Percentiles rank a stretch among this genome's conserved stretches.
These are phyloP conservation scores for Porodaedalea pini DNA, from an alignment of 1,284 basidiomycete species.

Conservation along the genomic window DNA sequence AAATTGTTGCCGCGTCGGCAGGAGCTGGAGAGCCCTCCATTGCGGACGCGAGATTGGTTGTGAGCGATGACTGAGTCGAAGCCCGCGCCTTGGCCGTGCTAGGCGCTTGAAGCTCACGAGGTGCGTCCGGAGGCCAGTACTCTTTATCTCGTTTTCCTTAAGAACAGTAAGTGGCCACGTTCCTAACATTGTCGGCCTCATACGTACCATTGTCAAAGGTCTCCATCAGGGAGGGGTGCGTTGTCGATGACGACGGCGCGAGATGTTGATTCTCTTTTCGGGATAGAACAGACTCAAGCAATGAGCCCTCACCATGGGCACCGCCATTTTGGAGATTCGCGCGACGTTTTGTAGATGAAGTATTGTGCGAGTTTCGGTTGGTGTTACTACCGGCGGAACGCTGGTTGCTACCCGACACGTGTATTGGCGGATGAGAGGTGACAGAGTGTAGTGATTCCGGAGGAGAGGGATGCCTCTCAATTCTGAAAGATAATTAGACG, in stretches of 20 bases:
- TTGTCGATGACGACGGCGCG: conserved; percentile 15
- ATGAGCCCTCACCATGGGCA: conserved; percentile 16
- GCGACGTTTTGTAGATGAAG: conserved; percentile 18
- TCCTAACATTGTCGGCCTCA: not conserved
- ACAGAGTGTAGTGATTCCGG: conserved; percentile 69
- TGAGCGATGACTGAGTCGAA: conserved; percentile 35
- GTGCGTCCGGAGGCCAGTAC: conserved; percentile 1
- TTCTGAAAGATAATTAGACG: conserved; percentile 32
- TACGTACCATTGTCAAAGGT: conserved; percentile 4
- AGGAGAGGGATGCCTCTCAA: conserved; percentile 63
- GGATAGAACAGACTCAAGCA: conserved; percentile 18
- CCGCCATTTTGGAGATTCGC: conserved; percentile 8
- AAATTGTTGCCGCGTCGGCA: conserved; percentile 21
- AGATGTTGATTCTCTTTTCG: conserved; percentile 19
- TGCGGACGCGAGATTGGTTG: conserved; percentile 20
- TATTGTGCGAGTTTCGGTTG: conserved; percentile 21
- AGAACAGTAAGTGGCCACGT: not conserved
- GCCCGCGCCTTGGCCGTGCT: conserved; percentile 32
- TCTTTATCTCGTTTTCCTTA: conserved; percentile 12
- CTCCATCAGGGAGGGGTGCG: conserved; percentile 17
- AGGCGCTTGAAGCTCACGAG: conserved; percentile 6
- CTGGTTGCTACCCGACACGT: conserved; percentile 30
- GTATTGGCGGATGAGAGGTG: conserved; percentile 48
- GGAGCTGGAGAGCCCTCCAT: conserved; percentile 19
- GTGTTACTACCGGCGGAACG: conserved; percentile 29